phyloP scores from a whole-genome alignment of 2,329 filamentous ascomycete species.

The Sporothrix phasma region DNA sequence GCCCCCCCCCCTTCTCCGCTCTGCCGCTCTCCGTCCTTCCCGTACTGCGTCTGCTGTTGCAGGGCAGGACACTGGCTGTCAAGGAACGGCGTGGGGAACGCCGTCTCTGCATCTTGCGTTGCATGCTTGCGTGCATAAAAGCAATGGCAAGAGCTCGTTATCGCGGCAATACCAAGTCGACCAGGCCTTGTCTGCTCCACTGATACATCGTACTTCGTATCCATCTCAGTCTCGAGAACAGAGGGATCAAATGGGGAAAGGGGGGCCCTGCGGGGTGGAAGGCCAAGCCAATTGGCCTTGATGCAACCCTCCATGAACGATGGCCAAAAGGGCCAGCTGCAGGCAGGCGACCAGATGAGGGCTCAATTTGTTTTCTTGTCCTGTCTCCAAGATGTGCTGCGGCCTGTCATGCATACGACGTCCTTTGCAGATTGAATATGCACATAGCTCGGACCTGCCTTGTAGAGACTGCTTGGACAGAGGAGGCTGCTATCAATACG shows the following conservation, averaged over 20 bases:
- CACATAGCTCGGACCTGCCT: slow-evolving; percentile 1
- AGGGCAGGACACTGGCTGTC: neutral
- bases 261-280: neutral
- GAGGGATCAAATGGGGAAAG: neutral
- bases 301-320: neutral
- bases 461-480: neutral
- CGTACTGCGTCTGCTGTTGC: neutral
- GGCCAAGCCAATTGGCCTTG: neutral
- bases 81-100: neutral
- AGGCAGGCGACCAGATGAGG: neutral
- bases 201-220: too few relatives aligned
- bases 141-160: neutral
- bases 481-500: slow-evolving; percentile 1
- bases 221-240: neutral
- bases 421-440: neutral
- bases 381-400: neutral
- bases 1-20: too few relatives aligned
- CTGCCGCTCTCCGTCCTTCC: neutral
- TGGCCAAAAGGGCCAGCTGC: neutral
- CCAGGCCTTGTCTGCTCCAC: too few relatives aligned
- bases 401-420: neutral
- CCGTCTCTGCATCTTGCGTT: too few relatives aligned
- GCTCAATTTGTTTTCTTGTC: neutral
- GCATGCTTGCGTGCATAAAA: neutral
- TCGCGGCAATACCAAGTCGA: too few relatives aligned